phyloP scores from a whole-genome alignment of 805 yeast species.

The Cyberlindnera mississippiensis region DNA sequence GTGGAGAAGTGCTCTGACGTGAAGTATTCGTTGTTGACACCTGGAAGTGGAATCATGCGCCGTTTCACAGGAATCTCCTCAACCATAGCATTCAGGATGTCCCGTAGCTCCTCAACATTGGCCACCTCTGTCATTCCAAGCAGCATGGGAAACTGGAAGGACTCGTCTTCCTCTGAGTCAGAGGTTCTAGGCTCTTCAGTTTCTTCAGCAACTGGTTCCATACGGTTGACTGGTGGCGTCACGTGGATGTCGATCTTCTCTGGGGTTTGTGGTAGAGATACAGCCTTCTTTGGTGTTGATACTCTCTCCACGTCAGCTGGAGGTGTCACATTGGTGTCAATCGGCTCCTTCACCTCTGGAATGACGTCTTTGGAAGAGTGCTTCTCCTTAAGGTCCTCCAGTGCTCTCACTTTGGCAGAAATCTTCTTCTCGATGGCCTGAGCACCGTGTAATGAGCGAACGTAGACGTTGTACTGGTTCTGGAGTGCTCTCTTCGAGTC shows the following conservation, averaged over 20 bases:
- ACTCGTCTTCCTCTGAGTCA: slow-evolving; percentile 17
- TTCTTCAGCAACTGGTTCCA: not conserved
- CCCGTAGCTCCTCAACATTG: slow-evolving; percentile 15
- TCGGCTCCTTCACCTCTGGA: not conserved
- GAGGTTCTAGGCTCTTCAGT: not conserved
- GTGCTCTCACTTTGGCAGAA: slow-evolving; percentile 9
- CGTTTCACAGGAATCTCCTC: slow-evolving; percentile 22
- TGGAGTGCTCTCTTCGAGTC: slow-evolving; percentile 10
- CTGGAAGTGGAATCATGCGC: slow-evolving; percentile 29
- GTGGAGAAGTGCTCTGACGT: slow-evolving; percentile 25
- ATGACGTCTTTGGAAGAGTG: not conserved
- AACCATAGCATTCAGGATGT: slow-evolving; percentile 10
- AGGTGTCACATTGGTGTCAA: not conserved
- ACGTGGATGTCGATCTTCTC: not conserved
- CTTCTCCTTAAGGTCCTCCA: slow-evolving; percentile 16
- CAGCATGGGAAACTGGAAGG: slow-evolving; percentile 23
- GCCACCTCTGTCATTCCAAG: slow-evolving; percentile 19
- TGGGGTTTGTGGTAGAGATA: not conserved
- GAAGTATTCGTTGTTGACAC: slow-evolving; percentile 30
- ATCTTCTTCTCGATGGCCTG: slow-evolving; percentile 14
- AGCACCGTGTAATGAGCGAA: slow-evolving; percentile 8
- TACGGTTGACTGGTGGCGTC: not conserved
- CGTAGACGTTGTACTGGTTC: slow-evolving; percentile 12
- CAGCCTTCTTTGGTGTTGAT: not conserved
- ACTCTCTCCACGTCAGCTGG: not conserved